Evolutionary conservation across 1,139 yeast genomes (phyloP), one percentile per base, ranked within the genome.

Genomic region (Geotrichum histeridarum): DNA sequence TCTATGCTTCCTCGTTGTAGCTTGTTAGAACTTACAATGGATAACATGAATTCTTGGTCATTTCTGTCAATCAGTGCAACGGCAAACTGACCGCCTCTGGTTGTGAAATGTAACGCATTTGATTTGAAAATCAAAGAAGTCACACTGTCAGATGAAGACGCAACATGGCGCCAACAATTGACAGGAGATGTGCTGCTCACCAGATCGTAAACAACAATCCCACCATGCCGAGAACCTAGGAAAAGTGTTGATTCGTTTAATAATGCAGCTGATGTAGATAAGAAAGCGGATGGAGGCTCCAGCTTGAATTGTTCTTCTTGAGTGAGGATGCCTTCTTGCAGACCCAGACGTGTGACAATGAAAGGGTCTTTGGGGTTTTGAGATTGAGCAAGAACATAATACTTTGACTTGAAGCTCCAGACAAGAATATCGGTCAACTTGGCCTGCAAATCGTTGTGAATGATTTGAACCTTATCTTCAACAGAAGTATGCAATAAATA

Each of bases 1-100:
- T 90, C 97, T 6, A 91, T 71, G 57, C 84, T 84, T 0, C 97
- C 96, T 59, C 83, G 79, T 32, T 86, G 77, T 1, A 86, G 69
- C 63, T 82, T 83, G 66, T 86, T 88, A 38, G 81, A 76, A 52
- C 80, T 87, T 1, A 80, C 63, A 7, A 79, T 69, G 2, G 67
- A 63, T n/a, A 73, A 56, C 0, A 55, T 27, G 27, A 70, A 63
- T 1, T 58, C 36, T 4, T 33, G 42, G 2, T 33, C 33, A 15
- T 38, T n/a, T 8, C 30, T 15, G 14, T 27, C 22, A 12, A 49
- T 31, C 32, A 32, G 41, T 8, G 54, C 54, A 27, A 51, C 53
- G 11, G 53, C 54, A 45, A 56, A 68, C 17, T 59, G 58, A 3
- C 73, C 73, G 4, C 59, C 65, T 8, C 72, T 51, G 33, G 70